Evolutionary conservation across 2,329 filamentous ascomycete genomes (phyloP), one percentile per base, ranked within the genome.

Genomic region (Cercospora canescens): DNA sequence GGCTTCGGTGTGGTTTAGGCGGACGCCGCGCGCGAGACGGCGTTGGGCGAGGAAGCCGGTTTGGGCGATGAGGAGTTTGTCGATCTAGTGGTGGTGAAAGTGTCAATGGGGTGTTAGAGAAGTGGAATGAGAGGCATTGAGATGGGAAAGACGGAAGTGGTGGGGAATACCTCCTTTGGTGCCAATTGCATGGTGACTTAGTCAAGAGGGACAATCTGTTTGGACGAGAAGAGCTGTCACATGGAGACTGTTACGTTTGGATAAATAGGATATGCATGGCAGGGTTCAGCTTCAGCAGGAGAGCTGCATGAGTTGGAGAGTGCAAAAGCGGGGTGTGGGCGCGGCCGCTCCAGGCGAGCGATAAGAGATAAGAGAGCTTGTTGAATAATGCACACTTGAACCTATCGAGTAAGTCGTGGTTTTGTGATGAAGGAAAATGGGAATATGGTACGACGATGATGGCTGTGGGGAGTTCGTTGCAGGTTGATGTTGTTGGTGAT

Each of bases 61-160:
- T 80, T 97, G 93, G 62, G 93, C 92, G 77, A 96, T 94, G 78
- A 91, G 87, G 80, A 98, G 92, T 88, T 98, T 98, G 85, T 98
- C 94, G 76, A 98, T 86, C 94, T 98, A 65, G 57, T 26, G 4
- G 39, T n/a, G 32, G 11, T 52, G 32, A 56, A 24, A 24, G 30
- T 37, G 60, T 65, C 52, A 63, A 21, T 45, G 55, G 26, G 24
- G 58, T 12, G 26, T 35, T 21, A 41, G 28, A 32, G 24, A 45
- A 12, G 26, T 26, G n/a, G 14, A 28, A 24, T 30, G 6, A 1
- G 45, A 52, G 45, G 24, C 12, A 8, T 56, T 32, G 26, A 6
- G 37, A 21, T 32, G 5, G 14, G 4, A 18, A 24, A 24, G 18
- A 37, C n/a, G n/a, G 50, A 24, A 39, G 14, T 24, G 35, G 14